phyloP scores from a whole-genome alignment of 257 asterid genomes.

The Solanum virginianum region DNA sequence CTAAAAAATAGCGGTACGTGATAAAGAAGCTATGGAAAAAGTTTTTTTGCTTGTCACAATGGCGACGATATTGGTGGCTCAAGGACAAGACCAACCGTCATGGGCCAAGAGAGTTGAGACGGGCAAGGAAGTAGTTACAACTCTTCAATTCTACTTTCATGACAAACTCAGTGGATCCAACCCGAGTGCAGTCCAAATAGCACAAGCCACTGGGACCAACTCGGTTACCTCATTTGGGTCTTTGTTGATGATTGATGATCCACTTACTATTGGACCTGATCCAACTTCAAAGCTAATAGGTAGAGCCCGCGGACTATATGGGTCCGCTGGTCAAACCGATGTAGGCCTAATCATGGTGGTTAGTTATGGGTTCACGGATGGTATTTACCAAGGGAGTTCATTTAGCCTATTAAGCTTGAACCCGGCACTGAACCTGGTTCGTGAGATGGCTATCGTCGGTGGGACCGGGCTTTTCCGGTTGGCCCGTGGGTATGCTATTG shows the following conservation, averaged over 20 bases:
- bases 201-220: conserved; percentile 21
- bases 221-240: conserved; percentile 37
- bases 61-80: neutral
- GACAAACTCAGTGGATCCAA: conserved; percentile 53
- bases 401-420: conserved; percentile 61
- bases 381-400: conserved; percentile 55
- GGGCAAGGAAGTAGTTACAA: conserved; percentile 40
- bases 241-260: conserved; percentile 53
- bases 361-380: conserved; percentile 48
- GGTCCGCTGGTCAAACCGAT: conserved; percentile 50
- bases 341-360: conserved; percentile 50
- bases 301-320: conserved; percentile 74
- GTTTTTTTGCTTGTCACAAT: neutral
- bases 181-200: conserved; percentile 39
- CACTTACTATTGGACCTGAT: conserved; percentile 51
- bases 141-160: conserved; percentile 67
- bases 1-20: too few relatives aligned
- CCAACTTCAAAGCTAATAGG: conserved; percentile 44
- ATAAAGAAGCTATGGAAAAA: conserved; percentile 8
- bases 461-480: conserved; percentile 77
- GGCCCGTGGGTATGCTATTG: conserved; percentile 69
- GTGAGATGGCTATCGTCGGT: conserved; percentile 81
- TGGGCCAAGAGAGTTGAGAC: conserved; percentile 42
- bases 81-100: conserved; percentile 12
- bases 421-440: conserved; percentile 19